Evolutionary conservation across 2,329 filamentous ascomycete species (phyloP).

Genomic region (Microdochium paspali): DNA sequence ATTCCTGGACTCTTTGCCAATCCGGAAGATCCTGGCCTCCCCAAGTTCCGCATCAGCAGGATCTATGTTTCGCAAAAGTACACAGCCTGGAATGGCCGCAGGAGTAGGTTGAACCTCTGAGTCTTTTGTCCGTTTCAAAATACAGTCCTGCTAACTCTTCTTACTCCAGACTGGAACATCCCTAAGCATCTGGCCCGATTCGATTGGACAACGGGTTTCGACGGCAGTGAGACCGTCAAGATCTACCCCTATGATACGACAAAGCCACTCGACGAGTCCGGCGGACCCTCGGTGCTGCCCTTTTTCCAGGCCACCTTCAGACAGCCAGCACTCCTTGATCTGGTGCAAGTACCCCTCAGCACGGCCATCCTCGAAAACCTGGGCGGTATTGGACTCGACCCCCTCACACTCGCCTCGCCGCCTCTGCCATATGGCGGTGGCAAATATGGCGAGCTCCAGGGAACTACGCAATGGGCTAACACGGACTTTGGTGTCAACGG

Average conservation of each 20-base stretch:
- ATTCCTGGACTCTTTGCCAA: slow-evolving; percentile 16
- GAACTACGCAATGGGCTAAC: slow-evolving; percentile 12
- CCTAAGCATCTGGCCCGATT: slow-evolving; percentile 23
- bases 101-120: slow-evolving; percentile 7
- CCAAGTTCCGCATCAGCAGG: slow-evolving; percentile 17
- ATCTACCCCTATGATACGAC: slow-evolving; percentile 11
- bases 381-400: slow-evolving; percentile 10
- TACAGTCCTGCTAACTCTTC: background rate
- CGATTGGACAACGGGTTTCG: slow-evolving; percentile 11
- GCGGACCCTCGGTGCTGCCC: slow-evolving; percentile 4
- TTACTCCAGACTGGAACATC: slow-evolving; percentile 19
- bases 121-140: background rate
- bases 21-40: slow-evolving; percentile 1
- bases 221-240: slow-evolving; percentile 10
- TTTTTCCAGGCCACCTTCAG: slow-evolving; percentile 16
- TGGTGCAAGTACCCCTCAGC: slow-evolving; percentile 10
- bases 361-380: slow-evolving; percentile 9
- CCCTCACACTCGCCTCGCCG: slow-evolving; percentile 13
- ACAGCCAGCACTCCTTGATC: slow-evolving; percentile 3
- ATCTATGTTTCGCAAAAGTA: slow-evolving; percentile 22
- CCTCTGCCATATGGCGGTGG: slow-evolving; percentile 12
- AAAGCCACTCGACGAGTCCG: slow-evolving; percentile 1
- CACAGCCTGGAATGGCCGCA: slow-evolving; percentile 20
- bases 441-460: slow-evolving; percentile 8
- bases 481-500: slow-evolving; percentile 7